Evolutionary conservation across 805 yeast species (phyloP).

Genomic region (Candida nemodendra): DNA sequence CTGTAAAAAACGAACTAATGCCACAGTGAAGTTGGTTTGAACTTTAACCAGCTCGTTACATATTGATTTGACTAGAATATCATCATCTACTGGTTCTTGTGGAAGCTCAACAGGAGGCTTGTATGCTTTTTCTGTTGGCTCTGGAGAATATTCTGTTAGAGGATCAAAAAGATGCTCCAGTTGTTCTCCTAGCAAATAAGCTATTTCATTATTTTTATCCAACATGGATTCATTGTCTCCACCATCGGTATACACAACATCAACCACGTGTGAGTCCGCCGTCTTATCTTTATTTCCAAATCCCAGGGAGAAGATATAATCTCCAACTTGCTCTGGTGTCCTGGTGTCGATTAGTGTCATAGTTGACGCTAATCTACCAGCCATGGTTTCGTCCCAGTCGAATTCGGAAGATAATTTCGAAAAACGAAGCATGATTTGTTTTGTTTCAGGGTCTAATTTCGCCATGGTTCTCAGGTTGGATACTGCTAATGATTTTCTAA

Average conservation of each 20-base stretch:
- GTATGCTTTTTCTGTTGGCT: slow-evolving; percentile 71
- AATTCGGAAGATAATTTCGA: slow-evolving; percentile 25
- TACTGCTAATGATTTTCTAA: slow-evolving; percentile 74
- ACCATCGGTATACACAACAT: slow-evolving; percentile 62
- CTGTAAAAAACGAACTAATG: slow-evolving; percentile 72
- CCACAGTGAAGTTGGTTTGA: slow-evolving; percentile 73
- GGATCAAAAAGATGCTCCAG: slow-evolving; percentile 89
- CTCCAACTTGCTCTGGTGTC: slow-evolving; percentile 59
- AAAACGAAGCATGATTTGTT: slow-evolving; percentile 13
- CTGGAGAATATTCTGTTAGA: slow-evolving; percentile 87
- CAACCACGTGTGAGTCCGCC: slow-evolving; percentile 58
- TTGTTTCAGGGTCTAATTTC: slow-evolving; percentile 40
- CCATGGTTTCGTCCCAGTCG: slow-evolving; percentile 78
- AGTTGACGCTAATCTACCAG: slow-evolving; percentile 73
- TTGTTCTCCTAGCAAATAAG: slow-evolving; percentile 77
- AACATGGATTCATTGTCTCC: slow-evolving; percentile 9
- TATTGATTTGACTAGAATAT: slow-evolving; percentile 46
- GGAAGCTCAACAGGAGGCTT: slow-evolving; percentile 47
- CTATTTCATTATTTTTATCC: slow-evolving; percentile 73
- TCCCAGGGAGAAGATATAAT: slow-evolving; percentile 53
- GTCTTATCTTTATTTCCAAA: slow-evolving; percentile 44
- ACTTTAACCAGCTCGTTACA: slow-evolving; percentile 65
- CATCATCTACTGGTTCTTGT: slow-evolving; percentile 24
- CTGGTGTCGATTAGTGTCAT: slow-evolving; percentile 55
- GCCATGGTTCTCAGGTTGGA: slow-evolving; percentile 68